A percentile compares a stretch with the other conserved stretches of the same genome.
Evolutionary conservation across 176 grass and related monocot genomes (phyloP).

Genomic region (Zoysia pacifica): DNA sequence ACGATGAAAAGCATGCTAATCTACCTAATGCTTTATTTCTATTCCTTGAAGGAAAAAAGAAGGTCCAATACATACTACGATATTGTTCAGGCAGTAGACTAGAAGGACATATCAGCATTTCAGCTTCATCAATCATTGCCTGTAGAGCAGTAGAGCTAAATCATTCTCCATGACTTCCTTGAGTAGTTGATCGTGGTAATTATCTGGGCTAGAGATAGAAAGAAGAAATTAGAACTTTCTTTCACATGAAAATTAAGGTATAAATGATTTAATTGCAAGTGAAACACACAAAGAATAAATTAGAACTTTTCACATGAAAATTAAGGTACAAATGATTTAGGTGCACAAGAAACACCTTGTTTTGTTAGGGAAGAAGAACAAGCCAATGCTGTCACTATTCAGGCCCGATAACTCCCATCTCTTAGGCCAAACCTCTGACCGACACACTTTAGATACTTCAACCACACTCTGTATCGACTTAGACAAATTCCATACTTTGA

Average conservation of each 20-base stretch:
- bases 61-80: slow-evolving; percentile 34
- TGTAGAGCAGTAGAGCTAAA: slow-evolving; percentile 35
- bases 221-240: neutral
- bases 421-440: slow-evolving; percentile 62
- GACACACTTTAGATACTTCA: slow-evolving; percentile 38
- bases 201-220: slow-evolving; percentile 34
- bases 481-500: slow-evolving; percentile 58
- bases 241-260: neutral
- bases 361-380: slow-evolving; percentile 64
- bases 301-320: neutral
- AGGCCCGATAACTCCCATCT: slow-evolving; percentile 48
- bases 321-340: neutral
- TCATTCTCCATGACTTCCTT: slow-evolving; percentile 48
- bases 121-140: slow-evolving; percentile 26
- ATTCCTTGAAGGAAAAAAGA: neutral
- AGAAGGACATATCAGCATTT: slow-evolving; percentile 64
- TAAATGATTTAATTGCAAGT: neutral
- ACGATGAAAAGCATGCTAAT: too few relatives aligned
- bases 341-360: slow-evolving; percentile 36
- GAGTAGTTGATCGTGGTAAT: slow-evolving; percentile 32
- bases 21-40: neutral
- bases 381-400: slow-evolving; percentile 51
- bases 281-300: slow-evolving; percentile 12
- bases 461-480: slow-evolving; percentile 39
- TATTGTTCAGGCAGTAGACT: slow-evolving; percentile 43